phyloP scores from a whole-genome alignment of 441 rosid species.

The Arabidopsis hybrid region DNA sequence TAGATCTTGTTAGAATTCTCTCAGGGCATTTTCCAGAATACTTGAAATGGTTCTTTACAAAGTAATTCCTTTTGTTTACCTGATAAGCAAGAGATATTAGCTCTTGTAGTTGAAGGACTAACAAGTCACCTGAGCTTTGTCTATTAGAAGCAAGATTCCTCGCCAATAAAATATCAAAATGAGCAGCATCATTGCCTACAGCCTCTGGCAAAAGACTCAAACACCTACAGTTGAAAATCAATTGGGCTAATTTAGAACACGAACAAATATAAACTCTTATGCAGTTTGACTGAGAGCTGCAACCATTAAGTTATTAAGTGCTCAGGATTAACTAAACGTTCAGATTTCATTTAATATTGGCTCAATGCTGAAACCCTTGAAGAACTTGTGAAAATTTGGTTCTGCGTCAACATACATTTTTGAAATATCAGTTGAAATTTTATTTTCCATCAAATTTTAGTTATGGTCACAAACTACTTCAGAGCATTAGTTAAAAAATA shows the following conservation, averaged over 20 bases:
- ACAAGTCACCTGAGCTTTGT: conserved; percentile 73
- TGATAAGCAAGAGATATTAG: conserved; percentile 96
- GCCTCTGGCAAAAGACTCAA: conserved; percentile 93
- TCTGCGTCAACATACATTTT: conserved; percentile 17
- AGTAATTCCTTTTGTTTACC: conserved; percentile 56
- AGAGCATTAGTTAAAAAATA: conserved; percentile 6
- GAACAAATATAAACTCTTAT: conserved; percentile 15
- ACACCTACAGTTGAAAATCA: conserved; percentile 65
- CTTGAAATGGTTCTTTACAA: conserved; percentile 14
- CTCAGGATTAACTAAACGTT: conserved; percentile 17
- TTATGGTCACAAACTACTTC: background rate
- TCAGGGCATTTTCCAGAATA: conserved; percentile 26
- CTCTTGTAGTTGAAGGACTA: conserved; percentile 91
- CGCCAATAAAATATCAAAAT: conserved; percentile 90
- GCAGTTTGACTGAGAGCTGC: conserved; percentile 25
- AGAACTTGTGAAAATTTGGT: conserved; percentile 20
- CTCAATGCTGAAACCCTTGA: conserved; percentile 25
- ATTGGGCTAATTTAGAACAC: conserved; percentile 35
- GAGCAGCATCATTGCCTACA: conserved; percentile 86
- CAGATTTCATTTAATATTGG: conserved; percentile 28
- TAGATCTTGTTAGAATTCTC: conserved; percentile 33
- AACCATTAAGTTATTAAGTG: conserved; percentile 21
- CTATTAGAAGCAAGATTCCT: conserved; percentile 58
- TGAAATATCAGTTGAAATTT: conserved; percentile 3
- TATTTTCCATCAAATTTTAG: conserved; percentile 18